Evolutionary conservation across 1,284 basidiomycete genomes (phyloP).

Genomic region (Acaromyces ingoldii): DNA sequence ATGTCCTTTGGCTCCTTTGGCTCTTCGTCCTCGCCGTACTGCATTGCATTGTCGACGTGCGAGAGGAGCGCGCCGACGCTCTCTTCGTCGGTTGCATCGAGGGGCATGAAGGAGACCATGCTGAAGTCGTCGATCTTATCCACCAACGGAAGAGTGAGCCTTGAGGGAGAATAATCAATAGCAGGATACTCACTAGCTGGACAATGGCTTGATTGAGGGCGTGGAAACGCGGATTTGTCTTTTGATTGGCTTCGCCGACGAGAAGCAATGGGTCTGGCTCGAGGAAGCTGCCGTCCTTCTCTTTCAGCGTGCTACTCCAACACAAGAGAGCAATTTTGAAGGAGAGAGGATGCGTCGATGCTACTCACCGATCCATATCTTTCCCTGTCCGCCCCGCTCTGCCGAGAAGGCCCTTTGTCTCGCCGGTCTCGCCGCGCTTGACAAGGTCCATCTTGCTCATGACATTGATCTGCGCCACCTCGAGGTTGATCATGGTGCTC

Average conservation of each 20-base stretch:
- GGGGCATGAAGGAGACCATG: slow-evolving; percentile 89
- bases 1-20: slow-evolving; percentile 50
- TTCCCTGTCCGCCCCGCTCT: slow-evolving; percentile 17
- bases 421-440: slow-evolving; percentile 63
- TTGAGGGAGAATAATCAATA: not conserved
- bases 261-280: slow-evolving; percentile 94
- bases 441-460: slow-evolving; percentile 99
- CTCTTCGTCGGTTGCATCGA: slow-evolving; percentile 84
- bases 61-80: slow-evolving; percentile 84
- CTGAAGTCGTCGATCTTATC: slow-evolving; percentile 93
- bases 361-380: slow-evolving; percentile 63
- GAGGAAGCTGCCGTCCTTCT: slow-evolving; percentile 72
- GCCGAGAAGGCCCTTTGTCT: slow-evolving; percentile 31
- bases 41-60: slow-evolving; percentile 95
- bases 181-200: slow-evolving; percentile 63
- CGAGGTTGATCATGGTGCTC: slow-evolving; percentile 97
- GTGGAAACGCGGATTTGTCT: slow-evolving; percentile 80
- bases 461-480: slow-evolving; percentile 92
- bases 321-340: slow-evolving; percentile 4
- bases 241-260: slow-evolving; percentile 62
- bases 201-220: slow-evolving; percentile 90
- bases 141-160: not conserved
- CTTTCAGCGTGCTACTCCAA: too few relatives aligned
- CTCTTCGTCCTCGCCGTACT: slow-evolving; percentile 58
- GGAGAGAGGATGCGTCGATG: not conserved